These are phyloP conservation scores for Corylus heterophylla DNA, from an alignment of 306 rosid genomes.

Conservation along the genomic window DNA sequence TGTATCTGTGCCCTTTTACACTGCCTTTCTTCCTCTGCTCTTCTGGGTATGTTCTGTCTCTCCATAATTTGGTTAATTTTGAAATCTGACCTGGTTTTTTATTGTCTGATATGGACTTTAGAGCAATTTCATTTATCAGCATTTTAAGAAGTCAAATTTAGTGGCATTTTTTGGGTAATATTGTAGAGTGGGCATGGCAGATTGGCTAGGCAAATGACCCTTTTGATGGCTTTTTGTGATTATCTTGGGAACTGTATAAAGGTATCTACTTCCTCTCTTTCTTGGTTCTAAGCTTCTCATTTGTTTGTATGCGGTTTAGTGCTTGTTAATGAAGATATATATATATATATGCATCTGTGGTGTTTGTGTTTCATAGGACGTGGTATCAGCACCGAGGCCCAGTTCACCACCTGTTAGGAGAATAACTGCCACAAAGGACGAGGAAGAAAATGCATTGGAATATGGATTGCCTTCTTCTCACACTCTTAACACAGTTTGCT, in stretches of 20 bases:
- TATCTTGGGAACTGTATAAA: slow-evolving; percentile 78
- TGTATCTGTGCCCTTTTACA: slow-evolving; percentile 94
- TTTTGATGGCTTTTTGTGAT: slow-evolving; percentile 95
- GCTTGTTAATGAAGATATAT: background rate
- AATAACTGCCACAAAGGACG: slow-evolving; percentile 84
- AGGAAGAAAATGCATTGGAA: slow-evolving; percentile 90
- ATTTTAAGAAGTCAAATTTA: slow-evolving; percentile 2
- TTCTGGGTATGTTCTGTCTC: slow-evolving; percentile 67
- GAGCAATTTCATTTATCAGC: background rate
- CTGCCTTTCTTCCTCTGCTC: slow-evolving; percentile 89
- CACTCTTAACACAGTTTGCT: slow-evolving; percentile 90
- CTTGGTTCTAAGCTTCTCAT: slow-evolving; percentile 9
- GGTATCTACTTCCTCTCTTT: slow-evolving; percentile 38
- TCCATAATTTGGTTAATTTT: slow-evolving; percentile 9
- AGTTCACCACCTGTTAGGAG: slow-evolving; percentile 88
- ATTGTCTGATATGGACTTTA: background rate
- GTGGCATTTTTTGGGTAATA: slow-evolving; percentile 16
- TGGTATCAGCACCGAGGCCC: slow-evolving; percentile 94
- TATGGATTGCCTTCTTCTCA: slow-evolving; percentile 99
- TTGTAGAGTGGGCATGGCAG: slow-evolving; percentile 92
- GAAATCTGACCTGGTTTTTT: background rate
- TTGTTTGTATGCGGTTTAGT: background rate
- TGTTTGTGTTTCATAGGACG: slow-evolving; percentile 57
- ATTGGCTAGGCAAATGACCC: slow-evolving; percentile 96
- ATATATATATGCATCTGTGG: background rate